A percentile compares a stretch with the other conserved stretches of the same genome.
phyloP scores from a whole-genome alignment of 345 rosid species.

The Euphorbia peplus region DNA sequence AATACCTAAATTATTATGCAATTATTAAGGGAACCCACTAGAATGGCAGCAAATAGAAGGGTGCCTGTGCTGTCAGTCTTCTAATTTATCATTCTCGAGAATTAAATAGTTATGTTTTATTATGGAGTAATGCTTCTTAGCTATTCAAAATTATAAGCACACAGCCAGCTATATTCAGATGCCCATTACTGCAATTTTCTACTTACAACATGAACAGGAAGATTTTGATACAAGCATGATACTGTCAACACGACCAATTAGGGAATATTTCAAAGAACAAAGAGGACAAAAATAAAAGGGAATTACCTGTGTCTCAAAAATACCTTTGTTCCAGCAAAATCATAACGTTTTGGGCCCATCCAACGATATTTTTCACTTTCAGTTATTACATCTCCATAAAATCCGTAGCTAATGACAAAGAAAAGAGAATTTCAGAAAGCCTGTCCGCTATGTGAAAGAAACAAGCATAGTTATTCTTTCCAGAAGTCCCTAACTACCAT shows the following conservation, averaged over 20 bases:
- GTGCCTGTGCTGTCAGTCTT: neutral
- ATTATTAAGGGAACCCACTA: no score
- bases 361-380: constrained; percentile 94
- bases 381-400: constrained; percentile 91
- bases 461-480: neutral
- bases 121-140: no score
- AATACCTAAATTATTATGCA: no score
- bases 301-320: constrained; percentile 77
- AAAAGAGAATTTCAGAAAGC: constrained; percentile 9
- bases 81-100: neutral
- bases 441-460: neutral
- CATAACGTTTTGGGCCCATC: constrained; percentile 99
- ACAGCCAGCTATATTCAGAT: neutral
- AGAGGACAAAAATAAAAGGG: neutral
- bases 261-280: neutral
- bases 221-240: neutral
- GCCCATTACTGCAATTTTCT: no score
- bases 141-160: neutral
- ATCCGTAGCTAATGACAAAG: constrained; percentile 62
- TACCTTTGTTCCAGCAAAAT: constrained; percentile 91
- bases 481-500: neutral
- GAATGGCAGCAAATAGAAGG: no score
- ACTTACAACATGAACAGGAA: neutral
- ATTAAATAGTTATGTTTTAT: no score
- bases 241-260: neutral